Base-by-base conservation (phyloP, 768 basidiomycete genomes). In the Tubosaeta sp. region DNA sequence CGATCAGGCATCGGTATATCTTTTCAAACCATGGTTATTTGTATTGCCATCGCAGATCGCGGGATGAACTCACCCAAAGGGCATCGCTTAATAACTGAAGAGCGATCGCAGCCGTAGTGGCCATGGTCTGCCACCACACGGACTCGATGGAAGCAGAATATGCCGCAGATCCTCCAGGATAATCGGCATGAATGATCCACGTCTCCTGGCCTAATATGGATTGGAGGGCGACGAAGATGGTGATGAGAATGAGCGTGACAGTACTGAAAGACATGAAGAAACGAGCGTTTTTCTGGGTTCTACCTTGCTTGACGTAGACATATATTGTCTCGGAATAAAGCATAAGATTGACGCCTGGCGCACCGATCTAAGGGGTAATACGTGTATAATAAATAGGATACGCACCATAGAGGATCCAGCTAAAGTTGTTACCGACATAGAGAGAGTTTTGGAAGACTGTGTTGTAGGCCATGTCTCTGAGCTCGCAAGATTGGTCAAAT, bases 1-100 rank as follows among this genome's bases (percentile, higher is more conserved):
- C 58, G 18, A 68, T 56, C 31, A 53, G 69, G 51, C 65, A 68
- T n/a, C 70, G 70, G 55, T 69, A 65, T 18, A 73, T 56, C 71
- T 73, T 35, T 27, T 24, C 14, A 47, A 29, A 18, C 10, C 6
- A 35, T 16, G 34, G 7, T 6, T 34, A 1, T 9, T 29, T 19
- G 3, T 21, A 19, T 12, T 12, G 16, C 13, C 5, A 38, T n/a
- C 14, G 6, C 9, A 2, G 7, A 18, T 10, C 2, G 18, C 4
- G 46, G 27, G 19, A 47, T 35, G 13, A 36, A 51, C 69, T 34
- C 42, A 73, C 73, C 43, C 73, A 49, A 21, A 72, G 54, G 16
- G 58, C 71, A 52, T 70, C 69, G 13, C 63, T 59, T 46, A 70
- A 41, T 25, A 69, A 57, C 8, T 69, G 66, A 13, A 66, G 55